Conservation (phyloP, 2,329 filamentous ascomycete genomes). For the Aspergillus pseudotamarii region DNA sequence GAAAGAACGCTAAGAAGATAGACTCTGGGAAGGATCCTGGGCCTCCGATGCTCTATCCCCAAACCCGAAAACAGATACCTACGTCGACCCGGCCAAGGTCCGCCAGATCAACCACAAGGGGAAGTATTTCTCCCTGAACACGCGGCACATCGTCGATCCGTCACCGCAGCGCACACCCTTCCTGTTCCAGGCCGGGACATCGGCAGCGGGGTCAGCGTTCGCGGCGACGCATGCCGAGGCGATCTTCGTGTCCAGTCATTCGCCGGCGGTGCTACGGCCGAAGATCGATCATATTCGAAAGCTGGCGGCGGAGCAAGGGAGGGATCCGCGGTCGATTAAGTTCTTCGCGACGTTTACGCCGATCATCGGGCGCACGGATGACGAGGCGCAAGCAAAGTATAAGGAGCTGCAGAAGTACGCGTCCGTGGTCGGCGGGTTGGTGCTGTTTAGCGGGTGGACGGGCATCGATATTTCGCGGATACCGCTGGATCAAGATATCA, state of each 20-base stretch:
- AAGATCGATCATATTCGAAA: constrained; percentile 58
- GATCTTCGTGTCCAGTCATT: constrained; percentile 62
- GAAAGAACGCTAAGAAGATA: constrained; percentile 21
- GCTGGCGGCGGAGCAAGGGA: constrained; percentile 53
- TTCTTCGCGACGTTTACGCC: constrained; percentile 58
- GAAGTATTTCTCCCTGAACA: constrained; percentile 54
- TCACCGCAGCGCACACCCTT: constrained; percentile 56
- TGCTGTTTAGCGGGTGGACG: constrained; percentile 61
- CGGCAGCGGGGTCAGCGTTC: constrained; percentile 59
- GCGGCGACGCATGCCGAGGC: constrained; percentile 62
- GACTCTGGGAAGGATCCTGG: constrained; percentile 60
- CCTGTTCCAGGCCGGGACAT: constrained; percentile 49
- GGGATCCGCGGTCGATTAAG: constrained; percentile 61
- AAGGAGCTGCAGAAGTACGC: constrained; percentile 56
- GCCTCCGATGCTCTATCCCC: constrained; percentile 59
- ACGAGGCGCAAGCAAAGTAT: constrained; percentile 58
- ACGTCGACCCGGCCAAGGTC: constrained; percentile 62
- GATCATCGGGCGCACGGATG: constrained; percentile 53
- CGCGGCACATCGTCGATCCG: constrained; percentile 55
- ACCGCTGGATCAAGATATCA: constrained; percentile 60
- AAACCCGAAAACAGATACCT: constrained; percentile 57
- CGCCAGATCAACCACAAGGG: constrained; percentile 64
- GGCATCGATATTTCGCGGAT: constrained; percentile 63
- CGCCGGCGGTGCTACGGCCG: constrained; percentile 51
- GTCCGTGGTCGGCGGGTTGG: constrained; percentile 57